Conservation (phyloP, 1,284 basidiomycete genomes). For the Tilletia indica region DNA sequence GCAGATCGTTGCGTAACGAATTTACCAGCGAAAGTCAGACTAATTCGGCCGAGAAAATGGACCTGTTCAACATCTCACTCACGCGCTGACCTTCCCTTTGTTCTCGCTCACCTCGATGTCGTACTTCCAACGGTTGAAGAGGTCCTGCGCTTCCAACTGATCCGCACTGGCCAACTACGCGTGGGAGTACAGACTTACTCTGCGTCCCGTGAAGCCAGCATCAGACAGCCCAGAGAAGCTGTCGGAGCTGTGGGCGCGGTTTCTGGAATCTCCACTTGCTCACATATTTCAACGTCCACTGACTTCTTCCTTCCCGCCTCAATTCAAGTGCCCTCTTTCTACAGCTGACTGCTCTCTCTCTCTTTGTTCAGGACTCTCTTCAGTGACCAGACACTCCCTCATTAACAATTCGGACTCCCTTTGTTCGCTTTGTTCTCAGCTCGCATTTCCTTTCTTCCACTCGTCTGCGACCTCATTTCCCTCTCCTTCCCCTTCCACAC, state of each 20-base stretch:
- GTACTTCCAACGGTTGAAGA: too few relatives aligned
- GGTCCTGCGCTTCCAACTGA: too few relatives aligned
- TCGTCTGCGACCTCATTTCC: not conserved
- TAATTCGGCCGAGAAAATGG: not conserved
- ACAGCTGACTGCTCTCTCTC: not conserved
- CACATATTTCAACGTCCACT: too few relatives aligned
- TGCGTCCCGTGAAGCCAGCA: not conserved
- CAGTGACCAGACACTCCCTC: too few relatives aligned
- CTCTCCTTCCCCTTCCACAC: not conserved
- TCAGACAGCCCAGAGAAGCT: not conserved
- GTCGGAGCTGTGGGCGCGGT: not conserved
- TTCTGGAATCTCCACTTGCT: too few relatives aligned
- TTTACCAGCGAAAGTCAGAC: not conserved
- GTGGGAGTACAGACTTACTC: too few relatives aligned
- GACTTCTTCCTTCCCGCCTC: too few relatives aligned
- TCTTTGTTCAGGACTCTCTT: not conserved
- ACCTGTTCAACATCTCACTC: not conserved
- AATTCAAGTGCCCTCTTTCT: too few relatives aligned
- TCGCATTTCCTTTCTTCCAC: constrained; percentile 14
- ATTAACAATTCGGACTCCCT: not conserved
- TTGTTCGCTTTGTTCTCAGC: not conserved
- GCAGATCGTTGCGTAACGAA: constrained; percentile 6
- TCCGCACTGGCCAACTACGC: too few relatives aligned
- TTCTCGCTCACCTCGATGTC: not conserved
- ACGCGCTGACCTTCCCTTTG: not conserved